Evolutionary conservation across 2,329 filamentous ascomycete species (phyloP).

Genomic region (Paecilomyces dactylethromorphus): DNA sequence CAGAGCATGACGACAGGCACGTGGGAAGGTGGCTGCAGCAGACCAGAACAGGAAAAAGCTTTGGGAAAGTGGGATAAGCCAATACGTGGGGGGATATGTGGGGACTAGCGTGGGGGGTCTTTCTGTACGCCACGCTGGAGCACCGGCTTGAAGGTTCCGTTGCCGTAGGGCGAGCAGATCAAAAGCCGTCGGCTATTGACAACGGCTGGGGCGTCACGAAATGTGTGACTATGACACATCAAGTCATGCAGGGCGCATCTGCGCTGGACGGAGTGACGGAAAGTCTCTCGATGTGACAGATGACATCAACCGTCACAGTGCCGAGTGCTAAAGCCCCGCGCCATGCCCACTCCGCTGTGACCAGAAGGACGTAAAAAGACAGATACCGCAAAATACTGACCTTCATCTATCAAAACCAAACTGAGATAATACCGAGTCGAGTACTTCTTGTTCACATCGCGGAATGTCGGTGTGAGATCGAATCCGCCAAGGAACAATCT

Average conservation of each 20-base stretch:
- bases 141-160: not conserved
- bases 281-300: not conserved
- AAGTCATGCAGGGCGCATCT: not conserved
- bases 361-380: not conserved
- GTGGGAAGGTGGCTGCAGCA: not conserved
- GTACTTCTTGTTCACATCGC: slow-evolving; percentile 99
- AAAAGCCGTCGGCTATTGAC: slow-evolving; percentile 32
- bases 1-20: not conserved
- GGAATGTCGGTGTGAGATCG: slow-evolving; percentile 94
- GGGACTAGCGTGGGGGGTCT: not conserved
- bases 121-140: not conserved
- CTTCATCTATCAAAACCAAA: slow-evolving; percentile 91
- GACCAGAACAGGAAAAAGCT: not conserved
- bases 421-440: slow-evolving; percentile 97
- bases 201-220: not conserved
- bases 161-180: slow-evolving; percentile 11
- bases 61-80: not conserved
- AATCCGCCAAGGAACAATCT: slow-evolving; percentile 95
- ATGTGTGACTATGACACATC: not conserved
- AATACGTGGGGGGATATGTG: not conserved
- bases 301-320: not conserved
- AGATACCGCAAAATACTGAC: slow-evolving; percentile 39
- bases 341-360: not conserved
- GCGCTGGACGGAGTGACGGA: not conserved
- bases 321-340: not conserved